Base-by-base conservation (phyloP, 306 rosid species). In the Purshia tridentata region DNA sequence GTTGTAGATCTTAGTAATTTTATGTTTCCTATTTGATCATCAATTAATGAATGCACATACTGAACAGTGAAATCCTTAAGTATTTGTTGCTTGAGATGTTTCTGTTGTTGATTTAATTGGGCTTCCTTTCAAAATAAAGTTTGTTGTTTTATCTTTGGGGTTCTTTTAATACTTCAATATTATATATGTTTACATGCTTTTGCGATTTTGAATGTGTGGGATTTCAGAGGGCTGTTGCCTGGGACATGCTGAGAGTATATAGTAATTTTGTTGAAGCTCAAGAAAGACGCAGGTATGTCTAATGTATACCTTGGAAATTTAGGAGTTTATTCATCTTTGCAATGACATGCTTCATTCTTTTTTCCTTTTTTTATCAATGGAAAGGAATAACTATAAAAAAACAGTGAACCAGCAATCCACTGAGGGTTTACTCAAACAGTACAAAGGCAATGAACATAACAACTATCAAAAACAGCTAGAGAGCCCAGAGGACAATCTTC, bases 161-260 rank as follows among this genome's bases (percentile, higher is more conserved):
- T 10, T 20, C 8, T 50, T 58, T 42, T 50, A 37, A 48, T 81
- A 39, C 37, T 70, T 49, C 19, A 23, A 60, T 6, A n/a, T 57
- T 9, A 22, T 44, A 2, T 35, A 44, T 47, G 29, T 78, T 41
- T 10, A 12, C n/a, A 3, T 74, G 20, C 53, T 63, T 13, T 59
- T 45, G 16, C 41, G 41, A 20, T 53, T 20, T 53, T 78, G 58
- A 19, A 58, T 74, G 10, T 75, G 69, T 64, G 73, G 64, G 59
- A 66, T 73, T 69, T 73, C 88, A 94, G 99, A 89, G 84, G 72
- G 91, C 95, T 75, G 89, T 85, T 84, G 93, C 99, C 54, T 91
- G 97, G 99, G 97, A 94, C 89, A 94, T 94, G 99, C 88, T 85
- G 70, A 91, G 71, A 81, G 81, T 94, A 72, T 94, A 94, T 71